phyloP scores from a whole-genome alignment of 1,284 basidiomycete species.

The Xanthoconium separans region DNA sequence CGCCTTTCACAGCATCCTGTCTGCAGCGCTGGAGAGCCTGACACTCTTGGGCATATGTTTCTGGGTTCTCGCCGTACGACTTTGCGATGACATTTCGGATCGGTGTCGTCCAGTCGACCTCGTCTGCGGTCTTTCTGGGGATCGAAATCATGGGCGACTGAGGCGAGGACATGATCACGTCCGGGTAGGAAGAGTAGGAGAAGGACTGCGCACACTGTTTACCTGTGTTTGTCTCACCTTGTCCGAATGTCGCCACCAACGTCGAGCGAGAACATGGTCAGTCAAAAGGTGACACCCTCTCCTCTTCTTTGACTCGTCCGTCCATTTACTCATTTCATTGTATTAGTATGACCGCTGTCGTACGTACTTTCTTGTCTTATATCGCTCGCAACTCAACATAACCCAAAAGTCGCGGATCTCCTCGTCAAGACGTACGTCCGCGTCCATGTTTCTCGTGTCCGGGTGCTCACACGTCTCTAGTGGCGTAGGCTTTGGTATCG shows the following conservation, averaged over 20 bases:
- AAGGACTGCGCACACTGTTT: slow-evolving; percentile 20
- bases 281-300: slow-evolving; percentile 69
- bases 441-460: neutral
- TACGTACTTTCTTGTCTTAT: slow-evolving; percentile 46
- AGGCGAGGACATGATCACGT: slow-evolving; percentile 55
- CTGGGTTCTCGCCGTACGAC: slow-evolving; percentile 92
- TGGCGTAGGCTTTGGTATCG: slow-evolving; percentile 92
- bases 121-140: slow-evolving; percentile 76
- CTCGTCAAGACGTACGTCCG: slow-evolving; percentile 71
- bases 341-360: slow-evolving; percentile 87
- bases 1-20: slow-evolving; percentile 93
- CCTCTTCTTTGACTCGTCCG: neutral
- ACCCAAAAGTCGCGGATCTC: slow-evolving; percentile 68
- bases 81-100: slow-evolving; percentile 86
- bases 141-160: slow-evolving; percentile 83
- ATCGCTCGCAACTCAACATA: slow-evolving; percentile 11
- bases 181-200: neutral
- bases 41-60: slow-evolving; percentile 84
- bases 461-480: slow-evolving; percentile 46
- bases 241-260: slow-evolving; percentile 47
- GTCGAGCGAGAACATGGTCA: slow-evolving; percentile 83
- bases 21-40: slow-evolving; percentile 84
- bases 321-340: slow-evolving; percentile 5
- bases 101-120: slow-evolving; percentile 90
- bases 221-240: slow-evolving; percentile 25